phyloP scores from a whole-genome alignment of 306 rosid genomes.

The Elaeagnus macrophylla region DNA sequence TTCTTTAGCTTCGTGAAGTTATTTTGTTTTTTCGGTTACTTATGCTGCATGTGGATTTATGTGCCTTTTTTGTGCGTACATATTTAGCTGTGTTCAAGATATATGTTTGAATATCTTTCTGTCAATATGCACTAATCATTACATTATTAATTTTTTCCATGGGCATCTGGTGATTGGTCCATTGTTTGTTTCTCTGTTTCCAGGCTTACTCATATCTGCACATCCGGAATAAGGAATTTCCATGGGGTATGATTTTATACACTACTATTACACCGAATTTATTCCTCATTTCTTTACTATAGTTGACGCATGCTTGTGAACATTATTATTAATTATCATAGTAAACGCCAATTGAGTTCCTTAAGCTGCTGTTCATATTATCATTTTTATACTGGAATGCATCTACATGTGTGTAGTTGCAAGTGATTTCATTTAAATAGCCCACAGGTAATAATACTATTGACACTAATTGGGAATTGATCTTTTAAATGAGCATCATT shows the following conservation, averaged over 20 bases:
- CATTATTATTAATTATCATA: not conserved
- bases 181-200: conserved; percentile 10
- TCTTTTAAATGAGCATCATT: too few relatives aligned
- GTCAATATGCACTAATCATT: not conserved
- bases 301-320: not conserved
- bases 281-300: not conserved
- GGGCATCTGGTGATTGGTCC: not conserved
- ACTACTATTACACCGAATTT: not conserved
- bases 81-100: not conserved
- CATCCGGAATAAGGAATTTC: conserved; percentile 97
- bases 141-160: not conserved
- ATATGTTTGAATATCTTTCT: not conserved
- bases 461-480: too few relatives aligned
- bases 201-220: conserved; percentile 57
- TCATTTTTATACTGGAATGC: not conserved
- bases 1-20: conserved; percentile 11
- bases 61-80: not conserved
- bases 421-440: too few relatives aligned
- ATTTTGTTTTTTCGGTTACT: not conserved
- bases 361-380: not conserved
- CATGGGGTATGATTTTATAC: conserved; percentile 70
- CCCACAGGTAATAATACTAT: too few relatives aligned
- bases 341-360: not conserved
- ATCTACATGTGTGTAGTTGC: not conserved
- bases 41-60: not conserved